phyloP scores from a whole-genome alignment of 2,329 filamentous ascomycete species.

The Aspergillus terreus region DNA sequence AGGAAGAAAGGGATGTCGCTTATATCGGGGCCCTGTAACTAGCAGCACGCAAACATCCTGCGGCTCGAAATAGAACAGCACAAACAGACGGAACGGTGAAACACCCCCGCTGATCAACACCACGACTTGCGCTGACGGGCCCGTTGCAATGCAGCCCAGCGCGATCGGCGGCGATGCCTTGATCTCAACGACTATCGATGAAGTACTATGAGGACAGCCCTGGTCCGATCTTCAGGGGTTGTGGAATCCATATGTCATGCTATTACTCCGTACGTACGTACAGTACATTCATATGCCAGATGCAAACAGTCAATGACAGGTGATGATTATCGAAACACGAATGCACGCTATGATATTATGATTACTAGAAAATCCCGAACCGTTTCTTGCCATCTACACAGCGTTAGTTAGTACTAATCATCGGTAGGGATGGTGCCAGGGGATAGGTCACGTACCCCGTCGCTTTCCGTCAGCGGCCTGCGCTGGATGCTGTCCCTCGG shows the following conservation, averaged over 20 bases:
- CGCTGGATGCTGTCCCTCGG: constrained; percentile 50
- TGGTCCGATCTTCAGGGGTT: neutral
- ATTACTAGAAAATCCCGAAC: constrained; percentile 7
- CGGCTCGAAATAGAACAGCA: neutral
- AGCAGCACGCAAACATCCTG: neutral
- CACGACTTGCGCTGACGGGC: neutral
- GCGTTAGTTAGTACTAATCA: neutral
- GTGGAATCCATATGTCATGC: no score
- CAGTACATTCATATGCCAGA: no score
- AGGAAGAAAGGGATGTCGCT: no score
- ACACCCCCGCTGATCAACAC: neutral
- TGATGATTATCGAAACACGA: no score
- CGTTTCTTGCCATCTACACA: constrained; percentile 8
- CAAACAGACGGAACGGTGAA: neutral
- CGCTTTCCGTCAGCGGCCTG: constrained; percentile 20
- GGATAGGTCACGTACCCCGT: constrained; percentile 7
- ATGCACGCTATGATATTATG: neutral
- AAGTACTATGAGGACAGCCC: neutral
- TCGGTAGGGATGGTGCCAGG: neutral
- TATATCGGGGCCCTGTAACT: no score
- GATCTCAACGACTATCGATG: no score
- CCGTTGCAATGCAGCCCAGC: neutral
- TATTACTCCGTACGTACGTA: no score
- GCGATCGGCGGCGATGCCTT: no score
- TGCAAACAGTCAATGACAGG: no score